Evolutionary conservation across 2,329 filamentous ascomycete genomes (phyloP).

Genomic region (Colletotrichum australisinense): DNA sequence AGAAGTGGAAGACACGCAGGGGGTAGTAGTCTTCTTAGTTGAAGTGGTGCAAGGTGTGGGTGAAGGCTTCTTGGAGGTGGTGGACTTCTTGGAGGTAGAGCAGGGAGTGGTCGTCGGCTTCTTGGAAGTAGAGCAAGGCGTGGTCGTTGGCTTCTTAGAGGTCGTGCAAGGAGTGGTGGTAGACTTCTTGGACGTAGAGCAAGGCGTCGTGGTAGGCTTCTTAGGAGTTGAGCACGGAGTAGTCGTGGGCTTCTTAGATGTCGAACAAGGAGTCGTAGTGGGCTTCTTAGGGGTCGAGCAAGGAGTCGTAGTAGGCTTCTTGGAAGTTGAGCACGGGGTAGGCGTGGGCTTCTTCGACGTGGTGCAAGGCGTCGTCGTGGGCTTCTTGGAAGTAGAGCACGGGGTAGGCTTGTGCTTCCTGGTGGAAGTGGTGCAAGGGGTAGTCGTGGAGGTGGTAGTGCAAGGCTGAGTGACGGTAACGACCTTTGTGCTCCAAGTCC

Average conservation of each 20-base stretch:
- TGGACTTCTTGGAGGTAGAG: too few species aligned
- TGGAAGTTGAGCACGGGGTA: neutral
- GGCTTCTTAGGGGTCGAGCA: neutral
- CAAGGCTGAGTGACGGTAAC: neutral
- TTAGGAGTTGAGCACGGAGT: neutral
- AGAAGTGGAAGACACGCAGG: neutral
- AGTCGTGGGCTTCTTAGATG: neutral
- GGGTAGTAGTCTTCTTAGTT: neutral
- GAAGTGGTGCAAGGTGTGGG: neutral
- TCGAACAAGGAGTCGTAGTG: neutral
- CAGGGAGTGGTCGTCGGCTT: neutral
- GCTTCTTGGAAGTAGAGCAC: neutral
- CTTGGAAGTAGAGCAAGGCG: neutral
- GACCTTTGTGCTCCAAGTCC: neutral
- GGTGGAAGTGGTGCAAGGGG: neutral
- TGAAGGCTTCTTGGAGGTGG: neutral
- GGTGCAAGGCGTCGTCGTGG: neutral
- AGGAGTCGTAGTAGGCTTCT: neutral
- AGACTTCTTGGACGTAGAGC: neutral
- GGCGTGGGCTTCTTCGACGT: neutral
- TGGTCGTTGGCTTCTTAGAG: neutral
- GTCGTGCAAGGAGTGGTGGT: neutral
- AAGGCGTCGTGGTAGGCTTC: neutral
- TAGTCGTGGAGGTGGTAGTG: neutral
- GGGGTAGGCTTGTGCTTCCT: slow-evolving; percentile 1